Percentiles rank a stretch among this genome's conserved stretches.
These are phyloP conservation scores for Hanseniaspora uvarum DNA, from an alignment of 1,139 yeast genomes.

Conservation along the genomic window DNA sequence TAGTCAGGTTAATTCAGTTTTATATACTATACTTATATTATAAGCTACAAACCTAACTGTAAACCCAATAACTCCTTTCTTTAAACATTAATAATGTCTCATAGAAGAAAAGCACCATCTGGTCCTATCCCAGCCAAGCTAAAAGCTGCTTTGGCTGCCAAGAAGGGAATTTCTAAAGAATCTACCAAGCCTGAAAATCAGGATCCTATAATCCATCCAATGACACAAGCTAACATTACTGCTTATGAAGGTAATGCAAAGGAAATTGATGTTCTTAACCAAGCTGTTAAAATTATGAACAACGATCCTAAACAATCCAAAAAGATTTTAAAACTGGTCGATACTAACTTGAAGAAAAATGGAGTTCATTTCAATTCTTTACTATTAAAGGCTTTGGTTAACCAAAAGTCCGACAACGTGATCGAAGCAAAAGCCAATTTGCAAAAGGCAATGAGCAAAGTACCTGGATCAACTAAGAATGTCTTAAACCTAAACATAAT, in stretches of 20 bases:
- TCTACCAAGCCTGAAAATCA: not conserved
- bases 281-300: conserved; percentile 77
- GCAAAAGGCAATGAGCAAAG: conserved; percentile 49
- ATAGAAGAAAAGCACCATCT: conserved; percentile 15
- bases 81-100: no score
- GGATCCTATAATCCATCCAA: conserved; percentile 9
- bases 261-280: conserved; percentile 63
- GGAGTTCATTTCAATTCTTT: conserved; percentile 69
- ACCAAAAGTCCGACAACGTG: conserved; percentile 44
- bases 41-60: no score
- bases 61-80: no score
- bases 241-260: conserved; percentile 31
- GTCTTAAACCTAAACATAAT: conserved; percentile 34
- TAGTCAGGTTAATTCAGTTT: no score
- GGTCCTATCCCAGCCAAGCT: conserved; percentile 15
- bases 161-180: conserved; percentile 5
- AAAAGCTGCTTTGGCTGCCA: conserved; percentile 16
- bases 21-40: no score
- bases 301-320: conserved; percentile 58
- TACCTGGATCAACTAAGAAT: conserved; percentile 26
- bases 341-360: conserved; percentile 64
- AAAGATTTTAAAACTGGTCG: conserved; percentile 69
- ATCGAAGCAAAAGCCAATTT: conserved; percentile 59
- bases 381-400: conserved; percentile 72
- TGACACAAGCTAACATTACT: conserved; percentile 5